Evolutionary conservation across 2,329 filamentous ascomycete species (phyloP), one percentile per base, ranked within the genome.

Genomic region (Penicillium expansum): DNA sequence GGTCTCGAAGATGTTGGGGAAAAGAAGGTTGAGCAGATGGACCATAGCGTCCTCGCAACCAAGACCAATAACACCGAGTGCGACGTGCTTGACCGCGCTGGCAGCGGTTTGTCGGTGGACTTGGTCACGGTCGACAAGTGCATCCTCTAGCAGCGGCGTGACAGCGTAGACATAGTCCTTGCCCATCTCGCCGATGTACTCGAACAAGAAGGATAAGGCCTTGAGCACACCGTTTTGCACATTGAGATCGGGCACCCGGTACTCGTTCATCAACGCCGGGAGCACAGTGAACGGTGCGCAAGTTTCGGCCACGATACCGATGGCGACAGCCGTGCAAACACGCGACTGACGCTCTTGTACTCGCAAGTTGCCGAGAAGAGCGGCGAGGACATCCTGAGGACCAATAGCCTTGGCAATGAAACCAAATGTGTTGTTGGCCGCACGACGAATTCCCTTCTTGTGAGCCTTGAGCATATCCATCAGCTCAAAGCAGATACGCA

Each of bases 121-220:
- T 77, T 99, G 94, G 74, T 99, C 94, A 60, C 94, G 88, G 75
- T 99, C 94, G 76, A 97, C 97, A 60, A 99, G 86, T 2, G 95
- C 94, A 71, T 99, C 94, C 72, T 99, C 94, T 2, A 99, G 86
- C 10, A 99, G 81, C 7, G 94, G 94, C 2, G 92, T 97, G 33
- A 99, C 92, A 18, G 95, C 94, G 71, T 99, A 99, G 71, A 99
- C 94, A 73, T 99, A 99, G 76, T 99, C 94, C 78, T 97, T 99
- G 62, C 92, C 91, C 94, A 99, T 97, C 76, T 99, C 94, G 62
- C 94, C 94, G 73, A 99, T 99, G 77, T 99, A 99, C 72, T 99
- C 94, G 71, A 97, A 99, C 59, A 99, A 82, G 83, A 99, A 99
- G 7, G 91, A 95, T 52, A 99, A 83, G 5, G 92, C 92, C 76